A percentile compares a stretch with the other conserved stretches of the same genome.
Evolutionary conservation across 768 basidiomycete species (phyloP).

Genomic region (Termitomyces sp.): DNA sequence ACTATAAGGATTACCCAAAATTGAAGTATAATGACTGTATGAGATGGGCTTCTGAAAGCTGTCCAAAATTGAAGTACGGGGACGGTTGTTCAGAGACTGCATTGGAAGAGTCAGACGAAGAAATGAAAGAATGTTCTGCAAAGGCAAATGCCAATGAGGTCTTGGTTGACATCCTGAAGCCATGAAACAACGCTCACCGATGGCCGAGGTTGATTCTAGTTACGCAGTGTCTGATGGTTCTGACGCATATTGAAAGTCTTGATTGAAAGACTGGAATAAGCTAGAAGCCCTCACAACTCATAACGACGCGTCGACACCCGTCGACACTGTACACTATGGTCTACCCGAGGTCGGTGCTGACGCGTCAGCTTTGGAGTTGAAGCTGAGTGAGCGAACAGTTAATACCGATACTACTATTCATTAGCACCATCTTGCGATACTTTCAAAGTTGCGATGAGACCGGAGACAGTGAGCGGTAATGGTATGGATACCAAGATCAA

Average conservation of each 20-base stretch:
- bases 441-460: background rate
- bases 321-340: background rate
- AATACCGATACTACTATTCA: background rate
- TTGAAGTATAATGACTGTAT: no score
- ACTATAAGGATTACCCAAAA: background rate
- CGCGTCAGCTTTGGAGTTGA: background rate
- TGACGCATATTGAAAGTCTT: background rate
- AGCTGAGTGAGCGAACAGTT: background rate
- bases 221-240: background rate
- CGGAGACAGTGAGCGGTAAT: background rate
- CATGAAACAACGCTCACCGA: background rate
- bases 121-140: background rate
- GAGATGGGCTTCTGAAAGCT: background rate
- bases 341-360: background rate
- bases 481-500: background rate
- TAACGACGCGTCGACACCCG: background rate
- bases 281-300: background rate
- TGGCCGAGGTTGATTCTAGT: background rate
- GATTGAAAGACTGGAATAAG: background rate
- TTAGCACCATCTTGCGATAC: background rate
- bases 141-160: background rate
- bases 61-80: background rate
- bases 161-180: background rate
- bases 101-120: background rate
- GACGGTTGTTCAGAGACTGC: background rate